Percentiles rank a stretch among this genome's conserved stretches.
Conservation (phyloP, 306 rosid species). For the Vachellia pachyceras region DNA sequence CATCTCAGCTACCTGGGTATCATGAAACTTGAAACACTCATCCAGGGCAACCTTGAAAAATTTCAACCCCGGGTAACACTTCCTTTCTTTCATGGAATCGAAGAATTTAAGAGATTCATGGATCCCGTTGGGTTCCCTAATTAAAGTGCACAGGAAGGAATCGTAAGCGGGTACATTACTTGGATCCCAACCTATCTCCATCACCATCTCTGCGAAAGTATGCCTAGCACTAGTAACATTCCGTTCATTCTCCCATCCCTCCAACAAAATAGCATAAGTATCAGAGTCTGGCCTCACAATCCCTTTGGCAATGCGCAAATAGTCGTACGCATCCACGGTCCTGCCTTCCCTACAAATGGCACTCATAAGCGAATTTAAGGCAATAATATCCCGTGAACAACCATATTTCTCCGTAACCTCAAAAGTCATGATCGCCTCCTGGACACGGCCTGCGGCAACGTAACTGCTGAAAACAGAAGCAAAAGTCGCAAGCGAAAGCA, state of each 20-base stretch:
- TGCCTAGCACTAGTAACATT: conserved; percentile 53
- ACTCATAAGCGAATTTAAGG: conserved; percentile 64
- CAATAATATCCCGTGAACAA: conserved; percentile 49
- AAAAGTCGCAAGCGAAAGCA: conserved; percentile 62
- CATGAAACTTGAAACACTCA: conserved; percentile 56
- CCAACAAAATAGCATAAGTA: conserved; percentile 67
- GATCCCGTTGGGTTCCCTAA: conserved; percentile 56
- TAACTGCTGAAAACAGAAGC: conserved; percentile 73
- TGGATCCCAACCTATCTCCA: conserved; percentile 70
- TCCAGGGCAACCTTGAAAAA: conserved; percentile 63
- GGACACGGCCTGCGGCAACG: conserved; percentile 43
- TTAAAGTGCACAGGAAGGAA: conserved; percentile 58
- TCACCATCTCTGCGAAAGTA: conserved; percentile 68
- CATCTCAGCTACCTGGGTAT: conserved; percentile 48
- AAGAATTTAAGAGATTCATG: conserved; percentile 50
- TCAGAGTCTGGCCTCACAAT: conserved; percentile 55
- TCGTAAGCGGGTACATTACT: conserved; percentile 63
- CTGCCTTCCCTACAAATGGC: conserved; percentile 70
- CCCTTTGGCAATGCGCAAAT: conserved; percentile 52
- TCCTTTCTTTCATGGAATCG: conserved; percentile 49
- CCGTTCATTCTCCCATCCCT: conserved; percentile 69
- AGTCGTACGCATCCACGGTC: conserved; percentile 50
- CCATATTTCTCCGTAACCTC: conserved; percentile 64
- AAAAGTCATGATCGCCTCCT: conserved; percentile 56
- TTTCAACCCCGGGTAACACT: conserved; percentile 65